Evolutionary conservation across 2,329 filamentous ascomycete species (phyloP).

Genomic region (Leptographium galeiforme): DNA sequence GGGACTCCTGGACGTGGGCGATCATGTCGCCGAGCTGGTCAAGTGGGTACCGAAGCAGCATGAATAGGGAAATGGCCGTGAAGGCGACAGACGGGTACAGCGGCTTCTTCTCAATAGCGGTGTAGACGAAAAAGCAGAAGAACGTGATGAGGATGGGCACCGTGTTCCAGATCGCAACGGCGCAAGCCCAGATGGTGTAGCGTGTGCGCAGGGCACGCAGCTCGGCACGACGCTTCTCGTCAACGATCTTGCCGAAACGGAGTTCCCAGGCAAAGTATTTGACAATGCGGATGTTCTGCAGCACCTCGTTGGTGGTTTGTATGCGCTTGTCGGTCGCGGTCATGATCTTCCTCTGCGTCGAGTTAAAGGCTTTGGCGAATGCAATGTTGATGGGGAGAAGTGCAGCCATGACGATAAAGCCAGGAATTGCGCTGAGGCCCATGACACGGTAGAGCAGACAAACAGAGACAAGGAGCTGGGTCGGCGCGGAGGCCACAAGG

Average conservation of each 20-base stretch:
- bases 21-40: constrained; percentile 98
- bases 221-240: constrained; percentile 74
- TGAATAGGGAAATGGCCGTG: constrained; percentile 90
- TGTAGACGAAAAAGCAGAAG: constrained; percentile 90
- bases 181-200: constrained; percentile 83
- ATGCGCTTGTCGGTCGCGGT: constrained; percentile 91
- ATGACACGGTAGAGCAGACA: constrained; percentile 78
- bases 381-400: constrained; percentile 83
- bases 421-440: constrained; percentile 85
- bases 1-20: constrained; percentile 92
- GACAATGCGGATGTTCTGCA: constrained; percentile 97
- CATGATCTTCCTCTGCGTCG: constrained; percentile 82
- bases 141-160: constrained; percentile 93
- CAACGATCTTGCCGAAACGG: constrained; percentile 72
- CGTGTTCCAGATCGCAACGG: constrained; percentile 92
- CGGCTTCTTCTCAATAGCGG: constrained; percentile 74
- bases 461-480: constrained; percentile 73
- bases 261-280: constrained; percentile 99
- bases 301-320: constrained; percentile 88
- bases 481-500: constrained; percentile 80
- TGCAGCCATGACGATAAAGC: constrained; percentile 78
- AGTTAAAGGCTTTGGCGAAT: constrained; percentile 74
- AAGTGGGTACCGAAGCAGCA: constrained; percentile 79
- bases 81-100: constrained; percentile 89
- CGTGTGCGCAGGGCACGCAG: constrained; percentile 64